These are phyloP conservation scores for Fusarium haematococcum DNA, from an alignment of 2,329 filamentous ascomycete genomes.

Conservation along the genomic window DNA sequence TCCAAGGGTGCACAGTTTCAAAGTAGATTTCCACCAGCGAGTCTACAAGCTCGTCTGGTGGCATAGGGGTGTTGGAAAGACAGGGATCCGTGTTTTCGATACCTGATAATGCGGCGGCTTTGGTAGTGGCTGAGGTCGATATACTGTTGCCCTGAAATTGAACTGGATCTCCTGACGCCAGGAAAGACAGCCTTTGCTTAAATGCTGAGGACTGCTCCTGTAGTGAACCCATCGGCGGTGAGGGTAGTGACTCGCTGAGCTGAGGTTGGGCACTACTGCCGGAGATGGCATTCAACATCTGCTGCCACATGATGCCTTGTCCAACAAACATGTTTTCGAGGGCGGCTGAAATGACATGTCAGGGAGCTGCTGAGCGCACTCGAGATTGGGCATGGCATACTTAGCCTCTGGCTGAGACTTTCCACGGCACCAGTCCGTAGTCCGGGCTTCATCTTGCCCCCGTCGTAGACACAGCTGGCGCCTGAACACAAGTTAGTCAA, in stretches of 20 bases:
- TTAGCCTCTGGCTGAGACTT: conserved; percentile 48
- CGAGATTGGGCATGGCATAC: conserved; percentile 19
- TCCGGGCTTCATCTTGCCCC: conserved; percentile 48
- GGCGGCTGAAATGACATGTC: conserved; percentile 5
- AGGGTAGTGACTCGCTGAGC: not conserved
- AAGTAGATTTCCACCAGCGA: conserved; percentile 52
- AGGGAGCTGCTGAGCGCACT: not conserved
- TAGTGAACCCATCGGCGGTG: not conserved
- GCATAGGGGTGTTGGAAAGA: conserved; percentile 24
- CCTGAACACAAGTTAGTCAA: conserved; percentile 4
- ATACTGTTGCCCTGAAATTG: not conserved
- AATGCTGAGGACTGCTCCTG: conserved; percentile 14
- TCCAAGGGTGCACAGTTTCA: conserved; percentile 53
- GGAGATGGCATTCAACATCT: conserved; percentile 39
- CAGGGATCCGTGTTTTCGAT: not conserved
- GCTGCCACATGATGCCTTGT: conserved; percentile 51
- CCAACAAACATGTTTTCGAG: conserved; percentile 55
- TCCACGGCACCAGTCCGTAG: conserved; percentile 51
- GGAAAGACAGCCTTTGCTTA: not conserved
- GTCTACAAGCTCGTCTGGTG: conserved; percentile 49
- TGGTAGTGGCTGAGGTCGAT: not conserved
- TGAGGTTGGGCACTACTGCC: not conserved
- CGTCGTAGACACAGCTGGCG: conserved; percentile 51
- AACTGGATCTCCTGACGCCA: not conserved
- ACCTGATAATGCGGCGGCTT: not conserved